These are phyloP conservation scores for Cadophora gregata DNA, from an alignment of 2,329 filamentous ascomycete genomes.

Conservation along the genomic window DNA sequence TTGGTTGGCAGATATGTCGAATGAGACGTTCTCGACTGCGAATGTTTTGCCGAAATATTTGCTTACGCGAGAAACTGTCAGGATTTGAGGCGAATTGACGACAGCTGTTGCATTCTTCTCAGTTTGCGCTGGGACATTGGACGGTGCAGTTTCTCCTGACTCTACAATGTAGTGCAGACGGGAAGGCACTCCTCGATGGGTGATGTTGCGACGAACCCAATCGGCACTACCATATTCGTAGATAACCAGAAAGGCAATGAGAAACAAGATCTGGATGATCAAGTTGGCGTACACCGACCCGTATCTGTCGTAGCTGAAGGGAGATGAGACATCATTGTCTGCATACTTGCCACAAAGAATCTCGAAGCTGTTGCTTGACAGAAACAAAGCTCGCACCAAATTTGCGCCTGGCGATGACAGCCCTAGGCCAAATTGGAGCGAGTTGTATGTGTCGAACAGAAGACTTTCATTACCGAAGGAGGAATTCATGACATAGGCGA, in stretches of 20 bases:
- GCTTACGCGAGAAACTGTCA: conserved; percentile 67
- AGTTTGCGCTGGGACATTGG: neutral
- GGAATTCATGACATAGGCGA: conserved; percentile 57
- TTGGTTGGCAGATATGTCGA: conserved; percentile 63
- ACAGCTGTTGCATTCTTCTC: conserved; percentile 42
- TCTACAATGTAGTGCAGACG: conserved; percentile 39
- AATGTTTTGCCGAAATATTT: conserved; percentile 64
- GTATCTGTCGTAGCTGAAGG: conserved; percentile 37
- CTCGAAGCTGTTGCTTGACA: conserved; percentile 46
- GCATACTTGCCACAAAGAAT: conserved; percentile 40
- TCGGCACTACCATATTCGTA: conserved; percentile 41
- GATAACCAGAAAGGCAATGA: conserved; percentile 29
- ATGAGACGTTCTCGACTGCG: conserved; percentile 68
- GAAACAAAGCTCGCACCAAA: conserved; percentile 61
- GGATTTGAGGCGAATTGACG: conserved; percentile 44
- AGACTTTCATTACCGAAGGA: conserved; percentile 60
- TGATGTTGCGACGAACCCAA: conserved; percentile 36
- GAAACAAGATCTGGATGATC: conserved; percentile 39
- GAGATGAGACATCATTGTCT: conserved; percentile 29
- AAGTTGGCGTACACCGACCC: conserved; percentile 39
- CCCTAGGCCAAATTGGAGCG: conserved; percentile 62
- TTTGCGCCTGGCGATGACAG: conserved; percentile 64
- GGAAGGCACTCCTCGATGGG: conserved; percentile 32
- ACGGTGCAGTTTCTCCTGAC: conserved; percentile 38
- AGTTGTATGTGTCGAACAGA: conserved; percentile 57